phyloP scores from a whole-genome alignment of 441 rosid genomes.

The Sinapis alba region DNA sequence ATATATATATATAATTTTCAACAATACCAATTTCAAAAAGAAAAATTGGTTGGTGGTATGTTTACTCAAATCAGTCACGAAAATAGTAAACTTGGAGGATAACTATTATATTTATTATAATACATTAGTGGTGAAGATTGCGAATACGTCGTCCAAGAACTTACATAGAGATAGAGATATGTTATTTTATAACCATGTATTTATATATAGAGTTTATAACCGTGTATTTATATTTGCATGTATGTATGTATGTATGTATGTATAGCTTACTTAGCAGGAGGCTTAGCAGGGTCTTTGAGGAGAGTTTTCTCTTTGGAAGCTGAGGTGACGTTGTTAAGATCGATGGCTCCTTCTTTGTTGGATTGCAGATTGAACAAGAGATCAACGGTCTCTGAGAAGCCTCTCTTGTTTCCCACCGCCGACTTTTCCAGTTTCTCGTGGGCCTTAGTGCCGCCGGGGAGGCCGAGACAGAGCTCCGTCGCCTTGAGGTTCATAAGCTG shows the following conservation, averaged over 20 bases:
- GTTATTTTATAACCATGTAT: neutral
- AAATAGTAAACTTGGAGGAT: neutral
- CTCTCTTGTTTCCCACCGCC: conserved; percentile 72
- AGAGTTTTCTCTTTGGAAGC: conserved; percentile 40
- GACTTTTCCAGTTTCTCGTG: conserved; percentile 44
- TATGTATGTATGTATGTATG: neutral
- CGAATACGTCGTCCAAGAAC: conserved; percentile 10
- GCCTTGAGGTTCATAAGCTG: conserved; percentile 60
- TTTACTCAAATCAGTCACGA: neutral
- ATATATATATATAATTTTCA: neutral
- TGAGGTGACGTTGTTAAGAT: conserved; percentile 44
- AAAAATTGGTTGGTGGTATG: neutral
- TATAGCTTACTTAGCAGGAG: conserved; percentile 73
- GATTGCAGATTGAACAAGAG: conserved; percentile 79
- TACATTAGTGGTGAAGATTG: neutral
- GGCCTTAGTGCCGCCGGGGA: conserved; percentile 59
- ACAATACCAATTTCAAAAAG: neutral
- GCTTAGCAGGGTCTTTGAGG: conserved; percentile 47
- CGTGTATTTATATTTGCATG: too few species aligned
- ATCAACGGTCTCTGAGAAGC: conserved; percentile 84
- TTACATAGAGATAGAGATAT: neutral
- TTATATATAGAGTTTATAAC: too few species aligned
- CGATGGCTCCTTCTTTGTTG: conserved; percentile 41
- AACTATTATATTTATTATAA: neutral
- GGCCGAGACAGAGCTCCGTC: conserved; percentile 89